Evolutionary conservation across 805 yeast genomes (phyloP).

Genomic region (Candida hispaniensis): DNA sequence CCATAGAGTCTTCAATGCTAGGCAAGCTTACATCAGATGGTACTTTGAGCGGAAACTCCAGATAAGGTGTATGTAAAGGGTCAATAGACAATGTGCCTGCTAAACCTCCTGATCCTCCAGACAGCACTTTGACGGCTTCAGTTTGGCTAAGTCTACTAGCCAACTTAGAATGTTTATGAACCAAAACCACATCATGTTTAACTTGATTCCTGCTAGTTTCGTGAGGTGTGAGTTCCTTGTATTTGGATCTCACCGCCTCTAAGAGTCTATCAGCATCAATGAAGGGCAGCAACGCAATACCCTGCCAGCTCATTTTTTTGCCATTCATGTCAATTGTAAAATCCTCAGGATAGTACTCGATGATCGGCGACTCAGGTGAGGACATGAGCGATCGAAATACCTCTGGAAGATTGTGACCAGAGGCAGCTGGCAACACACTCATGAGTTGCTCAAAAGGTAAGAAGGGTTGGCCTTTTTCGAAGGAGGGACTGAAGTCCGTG

Average conservation of each 20-base stretch:
- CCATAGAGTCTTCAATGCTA: slow-evolving; percentile 36
- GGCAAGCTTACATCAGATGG: slow-evolving; percentile 31
- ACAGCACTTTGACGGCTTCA: slow-evolving; percentile 32
- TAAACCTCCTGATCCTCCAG: slow-evolving; percentile 27
- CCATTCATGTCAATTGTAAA: slow-evolving; percentile 94
- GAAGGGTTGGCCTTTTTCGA: slow-evolving; percentile 67
- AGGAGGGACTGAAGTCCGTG: slow-evolving; percentile 37
- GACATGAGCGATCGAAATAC: slow-evolving; percentile 76
- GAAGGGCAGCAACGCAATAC: slow-evolving; percentile 80
- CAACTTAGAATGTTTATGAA: slow-evolving; percentile 52
- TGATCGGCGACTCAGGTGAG: slow-evolving; percentile 65
- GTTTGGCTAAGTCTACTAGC: slow-evolving; percentile 35
- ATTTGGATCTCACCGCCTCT: slow-evolving; percentile 53
- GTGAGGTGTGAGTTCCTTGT: slow-evolving; percentile 50
- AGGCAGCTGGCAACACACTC: slow-evolving; percentile 92
- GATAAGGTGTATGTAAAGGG: slow-evolving; percentile 33
- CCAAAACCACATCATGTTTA: slow-evolving; percentile 56
- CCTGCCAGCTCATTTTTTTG: slow-evolving; percentile 90
- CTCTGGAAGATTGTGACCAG: slow-evolving; percentile 75
- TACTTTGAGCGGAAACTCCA: slow-evolving; percentile 38
- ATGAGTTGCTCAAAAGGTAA: slow-evolving; percentile 86
- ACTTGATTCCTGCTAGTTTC: slow-evolving; percentile 61
- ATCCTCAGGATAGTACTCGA: slow-evolving; percentile 83
- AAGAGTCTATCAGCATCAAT: slow-evolving; percentile 74
- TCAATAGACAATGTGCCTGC: slow-evolving; percentile 26